These are phyloP conservation scores for Solanum bulbocastanum DNA, from an alignment of 257 asterid species.

Conservation along the genomic window DNA sequence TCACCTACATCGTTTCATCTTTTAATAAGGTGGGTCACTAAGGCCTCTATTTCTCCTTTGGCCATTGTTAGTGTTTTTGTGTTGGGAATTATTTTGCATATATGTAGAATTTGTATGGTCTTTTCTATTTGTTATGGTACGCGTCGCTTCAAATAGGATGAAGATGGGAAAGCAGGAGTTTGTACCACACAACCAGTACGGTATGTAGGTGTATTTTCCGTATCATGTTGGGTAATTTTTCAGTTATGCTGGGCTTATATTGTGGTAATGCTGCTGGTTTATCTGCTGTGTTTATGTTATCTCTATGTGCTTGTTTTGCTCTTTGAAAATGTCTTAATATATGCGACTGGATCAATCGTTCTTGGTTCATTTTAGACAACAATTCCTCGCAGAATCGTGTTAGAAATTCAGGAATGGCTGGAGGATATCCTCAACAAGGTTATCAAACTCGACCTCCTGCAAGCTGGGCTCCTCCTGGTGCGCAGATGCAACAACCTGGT, in stretches of 20 bases:
- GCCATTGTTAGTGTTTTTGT: background rate
- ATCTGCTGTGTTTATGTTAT: background rate
- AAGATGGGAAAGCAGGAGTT: slow-evolving; percentile 7
- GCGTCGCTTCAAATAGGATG: slow-evolving; percentile 5
- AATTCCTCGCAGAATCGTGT: slow-evolving; percentile 71
- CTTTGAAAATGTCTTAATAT: background rate
- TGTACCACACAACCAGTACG: background rate
- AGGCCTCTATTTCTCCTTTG: background rate
- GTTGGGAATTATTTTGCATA: background rate
- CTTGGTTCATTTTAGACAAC: slow-evolving; percentile 35
- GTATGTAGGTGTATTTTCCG: background rate
- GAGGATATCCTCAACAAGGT: slow-evolving; percentile 78
- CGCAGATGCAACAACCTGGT: slow-evolving; percentile 61
- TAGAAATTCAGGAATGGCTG: slow-evolving; percentile 53
- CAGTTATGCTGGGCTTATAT: background rate
- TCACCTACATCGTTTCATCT: background rate
- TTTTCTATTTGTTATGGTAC: background rate
- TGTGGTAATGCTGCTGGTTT: background rate
- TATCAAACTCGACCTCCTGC: slow-evolving; percentile 73
- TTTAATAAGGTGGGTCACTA: too few relatives aligned
- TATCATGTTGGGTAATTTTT: background rate
- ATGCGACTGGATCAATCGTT: background rate
- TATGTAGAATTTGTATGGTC: background rate
- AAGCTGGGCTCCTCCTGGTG: slow-evolving; percentile 61
- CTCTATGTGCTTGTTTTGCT: background rate